Conservation (phyloP, 1,284 basidiomycete genomes). For the Melampsora larici-populina region DNA sequence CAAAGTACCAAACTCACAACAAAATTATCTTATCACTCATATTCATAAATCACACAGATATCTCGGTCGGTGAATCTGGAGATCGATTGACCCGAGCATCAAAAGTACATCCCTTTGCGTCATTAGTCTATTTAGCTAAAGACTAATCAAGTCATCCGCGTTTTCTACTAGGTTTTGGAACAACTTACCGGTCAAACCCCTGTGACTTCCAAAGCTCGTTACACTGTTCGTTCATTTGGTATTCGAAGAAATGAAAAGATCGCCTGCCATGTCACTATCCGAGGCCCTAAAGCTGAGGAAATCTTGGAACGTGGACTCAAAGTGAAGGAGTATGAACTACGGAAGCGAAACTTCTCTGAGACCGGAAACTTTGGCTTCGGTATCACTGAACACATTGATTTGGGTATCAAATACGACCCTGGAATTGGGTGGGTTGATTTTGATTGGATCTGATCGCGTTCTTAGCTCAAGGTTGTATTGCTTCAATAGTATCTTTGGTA, state of each 20-base stretch:
- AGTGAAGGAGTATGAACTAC: slow-evolving; percentile 99
- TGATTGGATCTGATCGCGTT: neutral
- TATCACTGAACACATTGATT: slow-evolving; percentile 97
- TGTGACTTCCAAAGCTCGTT: slow-evolving; percentile 98
- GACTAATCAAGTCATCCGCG: neutral
- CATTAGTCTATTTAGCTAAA: neutral
- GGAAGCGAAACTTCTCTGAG: slow-evolving; percentile 85
- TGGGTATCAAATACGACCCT: slow-evolving; percentile 96
- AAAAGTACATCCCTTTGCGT: slow-evolving; percentile 64
- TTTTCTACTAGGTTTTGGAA: slow-evolving; percentile 63
- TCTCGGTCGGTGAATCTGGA: slow-evolving; percentile 99
- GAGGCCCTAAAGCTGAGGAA: slow-evolving; percentile 98
- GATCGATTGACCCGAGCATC: slow-evolving; percentile 98
- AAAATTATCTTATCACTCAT: neutral
- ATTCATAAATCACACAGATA: slow-evolving; percentile 64
- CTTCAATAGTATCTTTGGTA: slow-evolving; percentile 44
- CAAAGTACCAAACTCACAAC: neutral
- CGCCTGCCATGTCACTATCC: slow-evolving; percentile 97
- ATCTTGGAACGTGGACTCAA: slow-evolving; percentile 98
- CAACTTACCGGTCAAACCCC: slow-evolving; percentile 99
- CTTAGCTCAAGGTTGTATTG: neutral
- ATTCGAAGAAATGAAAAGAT: slow-evolving; percentile 99
- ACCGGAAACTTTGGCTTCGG: slow-evolving; percentile 99
- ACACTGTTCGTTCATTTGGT: slow-evolving; percentile 98
- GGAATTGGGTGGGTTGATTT: slow-evolving; percentile 66